phyloP scores from a whole-genome alignment of 148 eudicot genomes.

The Heliamphora exappendiculata region DNA sequence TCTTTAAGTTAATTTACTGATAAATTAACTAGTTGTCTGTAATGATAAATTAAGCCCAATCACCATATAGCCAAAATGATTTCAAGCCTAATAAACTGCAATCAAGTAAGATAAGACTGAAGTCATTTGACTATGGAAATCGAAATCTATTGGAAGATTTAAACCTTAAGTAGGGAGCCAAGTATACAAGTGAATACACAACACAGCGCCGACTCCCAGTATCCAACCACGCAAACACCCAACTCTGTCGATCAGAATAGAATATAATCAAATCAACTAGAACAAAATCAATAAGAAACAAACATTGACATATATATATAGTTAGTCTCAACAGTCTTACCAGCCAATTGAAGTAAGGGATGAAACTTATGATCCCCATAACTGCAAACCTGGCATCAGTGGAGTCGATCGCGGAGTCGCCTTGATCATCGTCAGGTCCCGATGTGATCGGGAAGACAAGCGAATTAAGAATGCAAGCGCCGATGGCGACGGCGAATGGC shows the following conservation, averaged over 20 bases:
- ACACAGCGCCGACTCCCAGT: slow-evolving; percentile 72
- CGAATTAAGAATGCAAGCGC: slow-evolving; percentile 69
- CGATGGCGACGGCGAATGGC: slow-evolving; percentile 68
- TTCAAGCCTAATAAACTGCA: neutral
- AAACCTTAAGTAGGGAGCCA: slow-evolving; percentile 89
- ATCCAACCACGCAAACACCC: slow-evolving; percentile 94
- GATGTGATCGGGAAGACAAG: slow-evolving; percentile 37
- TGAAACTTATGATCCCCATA: slow-evolving; percentile 80
- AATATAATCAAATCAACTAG: neutral
- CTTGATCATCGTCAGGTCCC: slow-evolving; percentile 29
- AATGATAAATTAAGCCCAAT: neutral
- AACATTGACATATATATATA: neutral
- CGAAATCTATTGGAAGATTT: neutral
- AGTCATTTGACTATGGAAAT: neutral
- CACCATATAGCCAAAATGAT: neutral
- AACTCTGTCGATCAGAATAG: slow-evolving; percentile 37
- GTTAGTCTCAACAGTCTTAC: slow-evolving; percentile 23
- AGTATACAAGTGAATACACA: slow-evolving; percentile 77
- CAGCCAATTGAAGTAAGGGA: slow-evolving; percentile 99
- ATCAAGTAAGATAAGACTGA: neutral
- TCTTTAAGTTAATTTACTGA: neutral
- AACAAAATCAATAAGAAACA: neutral
- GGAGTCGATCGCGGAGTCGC: slow-evolving; percentile 39
- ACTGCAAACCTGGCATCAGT: slow-evolving; percentile 73
- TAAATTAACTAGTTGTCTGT: neutral